Conservation (phyloP, 768 basidiomycete species). For the Suillus plorans region DNA sequence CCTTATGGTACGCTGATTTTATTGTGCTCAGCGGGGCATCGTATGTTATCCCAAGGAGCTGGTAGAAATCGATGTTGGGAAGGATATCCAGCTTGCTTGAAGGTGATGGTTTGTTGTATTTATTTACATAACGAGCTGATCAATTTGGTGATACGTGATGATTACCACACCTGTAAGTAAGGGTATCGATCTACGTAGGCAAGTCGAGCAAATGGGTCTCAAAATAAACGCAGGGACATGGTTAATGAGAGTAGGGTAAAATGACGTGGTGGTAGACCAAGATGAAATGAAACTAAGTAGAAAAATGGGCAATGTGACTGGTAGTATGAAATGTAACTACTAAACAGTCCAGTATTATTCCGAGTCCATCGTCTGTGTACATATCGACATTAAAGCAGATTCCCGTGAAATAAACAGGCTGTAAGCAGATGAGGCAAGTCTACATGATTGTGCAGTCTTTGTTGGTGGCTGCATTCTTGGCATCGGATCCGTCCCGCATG, state of each 20-base stretch:
- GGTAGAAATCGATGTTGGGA: constrained; percentile 52
- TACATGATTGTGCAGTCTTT: constrained; percentile 90
- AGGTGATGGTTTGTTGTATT: neutral
- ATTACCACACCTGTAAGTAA: neutral
- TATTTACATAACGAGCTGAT: neutral
- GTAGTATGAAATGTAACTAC: neutral
- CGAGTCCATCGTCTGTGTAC: constrained; percentile 4
- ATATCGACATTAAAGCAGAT: neutral
- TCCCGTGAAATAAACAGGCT: neutral
- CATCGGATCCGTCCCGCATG: constrained; percentile 52
- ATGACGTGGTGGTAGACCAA: neutral
- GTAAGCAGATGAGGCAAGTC: neutral
- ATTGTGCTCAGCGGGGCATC: constrained; percentile 54
- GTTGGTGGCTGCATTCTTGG: constrained; percentile 55
- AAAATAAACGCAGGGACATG: neutral
- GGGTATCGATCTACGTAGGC: neutral
- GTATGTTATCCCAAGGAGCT: constrained; percentile 50
- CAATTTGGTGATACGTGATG: neutral
- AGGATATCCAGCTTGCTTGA: constrained; percentile 15
- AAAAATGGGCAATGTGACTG: neutral
- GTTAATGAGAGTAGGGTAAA: neutral
- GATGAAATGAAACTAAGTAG: neutral
- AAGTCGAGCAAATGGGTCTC: no score
- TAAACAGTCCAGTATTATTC: neutral
- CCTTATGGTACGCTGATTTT: constrained; percentile 69